Base-by-base conservation (phyloP, 805 yeast species). In the Scheffersomyces amazonensis region DNA sequence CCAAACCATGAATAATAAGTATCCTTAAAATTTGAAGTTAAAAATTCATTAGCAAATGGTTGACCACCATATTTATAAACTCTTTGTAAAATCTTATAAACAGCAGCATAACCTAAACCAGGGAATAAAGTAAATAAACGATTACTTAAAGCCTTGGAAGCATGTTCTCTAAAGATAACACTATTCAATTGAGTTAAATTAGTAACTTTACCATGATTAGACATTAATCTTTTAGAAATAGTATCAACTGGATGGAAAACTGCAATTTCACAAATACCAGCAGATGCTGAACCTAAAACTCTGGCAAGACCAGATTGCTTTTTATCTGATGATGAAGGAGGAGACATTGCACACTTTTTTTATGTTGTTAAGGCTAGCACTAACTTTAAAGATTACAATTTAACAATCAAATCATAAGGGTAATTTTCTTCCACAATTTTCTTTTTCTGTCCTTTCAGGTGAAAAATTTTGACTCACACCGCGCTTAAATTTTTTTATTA, bases 161-260 rank as follows among this genome's bases (percentile, higher is more conserved):
- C 95, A 53, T 83, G 80, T 40, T 85, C 85, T 58, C 82, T 80
- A 75, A 93, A 93, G 43, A 93, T 84, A 39, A 93, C 97, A 35
- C 75, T 54, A 74, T 93, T 93, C 51, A 93, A 75, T 62, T 87
- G 86, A 24, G 78, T 43, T 11, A 75, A 54, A 28, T 78, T 72
- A 29, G 84, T 60, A 48, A 91, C 78, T 58, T 70, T 81, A 36
- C 87, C 78, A 49, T 78, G 81, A 68, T 86, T 86, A 24, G 88
- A 80, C 95, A 86, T 86, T 61, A 86, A 76, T 73, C 99, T 84
- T 73, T 93, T 93, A 49, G 99, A 89, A 58, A 89, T 85, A 36
- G 99, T 93, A 69, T 93, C 99, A 25, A 93, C 96, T 16, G 99
- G 99, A 67, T 93, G 99, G 80, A 93, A 93, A 29, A 93, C 95